Conservation (phyloP, 495 filamentous ascomycete species). For the Tuber magnatum region DNA sequence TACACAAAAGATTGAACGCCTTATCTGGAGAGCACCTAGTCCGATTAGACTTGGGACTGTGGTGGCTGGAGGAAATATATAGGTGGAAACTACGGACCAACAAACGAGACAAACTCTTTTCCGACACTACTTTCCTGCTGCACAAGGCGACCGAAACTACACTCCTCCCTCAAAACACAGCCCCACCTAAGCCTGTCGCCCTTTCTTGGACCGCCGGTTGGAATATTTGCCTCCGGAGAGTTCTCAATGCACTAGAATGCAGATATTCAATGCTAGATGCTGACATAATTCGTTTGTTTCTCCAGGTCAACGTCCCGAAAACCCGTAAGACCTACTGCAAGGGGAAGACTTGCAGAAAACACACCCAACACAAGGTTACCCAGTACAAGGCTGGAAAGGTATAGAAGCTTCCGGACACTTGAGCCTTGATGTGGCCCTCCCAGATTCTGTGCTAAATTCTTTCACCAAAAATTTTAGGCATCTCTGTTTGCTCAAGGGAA, state of each 20-base stretch:
- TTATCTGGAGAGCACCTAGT: background rate
- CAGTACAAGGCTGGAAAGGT: slow-evolving; percentile 97
- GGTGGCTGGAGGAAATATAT: background rate
- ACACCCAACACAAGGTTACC: slow-evolving; percentile 88
- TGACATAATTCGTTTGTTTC: slow-evolving; percentile 9
- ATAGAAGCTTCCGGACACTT: slow-evolving; percentile 25
- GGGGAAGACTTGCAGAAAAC: slow-evolving; percentile 88
- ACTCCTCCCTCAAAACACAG: background rate
- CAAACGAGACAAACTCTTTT: background rate
- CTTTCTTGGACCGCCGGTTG: background rate
- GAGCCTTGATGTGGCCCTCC: background rate
- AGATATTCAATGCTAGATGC: background rate
- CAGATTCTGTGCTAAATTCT: background rate
- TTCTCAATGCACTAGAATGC: background rate
- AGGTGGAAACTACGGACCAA: background rate
- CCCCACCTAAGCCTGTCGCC: background rate
- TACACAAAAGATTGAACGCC: background rate
- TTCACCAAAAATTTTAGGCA: slow-evolving; percentile 50
- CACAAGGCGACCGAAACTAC: background rate
- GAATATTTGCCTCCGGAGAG: background rate
- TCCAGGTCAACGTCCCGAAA: slow-evolving; percentile 81
- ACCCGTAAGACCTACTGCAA: slow-evolving; percentile 93
- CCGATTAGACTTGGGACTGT: background rate
- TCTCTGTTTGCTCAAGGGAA: slow-evolving; percentile 96
- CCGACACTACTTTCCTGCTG: background rate